Conservation (phyloP, 2,329 filamentous ascomycete species). For the Parafenestella ontariensis region DNA sequence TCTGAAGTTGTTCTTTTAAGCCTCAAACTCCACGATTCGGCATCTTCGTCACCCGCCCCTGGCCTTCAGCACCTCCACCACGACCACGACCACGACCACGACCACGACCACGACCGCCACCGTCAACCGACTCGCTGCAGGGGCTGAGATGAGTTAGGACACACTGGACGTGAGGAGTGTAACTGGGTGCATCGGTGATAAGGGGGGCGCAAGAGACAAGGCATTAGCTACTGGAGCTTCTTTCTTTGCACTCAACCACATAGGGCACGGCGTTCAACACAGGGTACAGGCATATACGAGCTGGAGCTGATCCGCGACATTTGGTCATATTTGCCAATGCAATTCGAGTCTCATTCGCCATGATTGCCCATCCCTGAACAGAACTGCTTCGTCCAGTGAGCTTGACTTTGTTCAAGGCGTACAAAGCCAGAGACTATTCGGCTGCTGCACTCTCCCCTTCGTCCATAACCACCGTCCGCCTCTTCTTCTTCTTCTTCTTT, state of each 20-base stretch:
- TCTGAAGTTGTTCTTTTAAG: conserved; percentile 56
- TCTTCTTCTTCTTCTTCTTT: conserved; percentile 55
- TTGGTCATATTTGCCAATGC: conserved; percentile 8
- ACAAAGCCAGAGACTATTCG: conserved; percentile 8
- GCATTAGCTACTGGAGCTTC: not conserved
- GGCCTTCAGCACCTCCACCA: not conserved
- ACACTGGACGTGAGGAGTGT: not conserved
- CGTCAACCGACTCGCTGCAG: not conserved
- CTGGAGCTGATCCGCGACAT: not conserved
- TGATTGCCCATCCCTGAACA: not conserved
- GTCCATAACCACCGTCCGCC: conserved; percentile 45
- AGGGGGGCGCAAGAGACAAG: not conserved
- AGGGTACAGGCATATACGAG: not conserved
- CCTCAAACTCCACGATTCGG: not conserved
- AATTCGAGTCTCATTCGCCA: conserved; percentile 3
- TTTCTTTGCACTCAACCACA: not conserved
- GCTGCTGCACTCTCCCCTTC: conserved; percentile 19
- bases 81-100: not conserved
- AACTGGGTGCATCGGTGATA: not conserved
- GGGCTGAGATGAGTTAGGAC: too few relatives aligned
- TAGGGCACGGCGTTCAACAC: conserved; percentile 8
- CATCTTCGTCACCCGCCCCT: not conserved
- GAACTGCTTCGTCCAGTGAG: not conserved
- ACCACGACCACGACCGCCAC: not conserved
- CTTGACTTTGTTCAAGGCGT: not conserved